A percentile compares a stretch with the other conserved stretches of the same genome.
phyloP scores from a whole-genome alignment of 1,139 yeast genomes.

The Blastobotrys petasosporus region DNA sequence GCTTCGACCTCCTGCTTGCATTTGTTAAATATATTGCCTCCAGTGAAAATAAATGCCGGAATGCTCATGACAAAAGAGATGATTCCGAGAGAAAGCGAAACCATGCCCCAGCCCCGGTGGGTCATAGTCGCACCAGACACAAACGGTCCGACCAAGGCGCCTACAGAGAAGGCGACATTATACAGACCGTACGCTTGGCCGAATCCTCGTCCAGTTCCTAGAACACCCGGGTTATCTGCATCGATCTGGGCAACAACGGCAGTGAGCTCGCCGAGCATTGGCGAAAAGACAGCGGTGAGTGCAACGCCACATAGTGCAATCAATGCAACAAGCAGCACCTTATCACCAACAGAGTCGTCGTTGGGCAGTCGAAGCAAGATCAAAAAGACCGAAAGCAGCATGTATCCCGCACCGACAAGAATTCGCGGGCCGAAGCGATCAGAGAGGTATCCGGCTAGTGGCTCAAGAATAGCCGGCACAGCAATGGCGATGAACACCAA shows the following conservation, averaged over 20 bases:
- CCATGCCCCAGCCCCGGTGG: constrained; percentile 27
- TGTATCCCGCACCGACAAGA: constrained; percentile 26
- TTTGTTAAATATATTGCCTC: constrained; percentile 20
- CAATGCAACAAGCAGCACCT: constrained; percentile 30
- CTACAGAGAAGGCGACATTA: constrained; percentile 33
- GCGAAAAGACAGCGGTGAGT: constrained; percentile 25
- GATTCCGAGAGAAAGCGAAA: constrained; percentile 26
- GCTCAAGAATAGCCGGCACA: constrained; percentile 31
- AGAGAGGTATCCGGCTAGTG: constrained; percentile 29
- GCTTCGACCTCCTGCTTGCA: not conserved
- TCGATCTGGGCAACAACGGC: constrained; percentile 27
- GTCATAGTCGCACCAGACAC: constrained; percentile 28
- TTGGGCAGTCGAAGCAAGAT: constrained; percentile 30
- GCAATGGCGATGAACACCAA: constrained; percentile 33
- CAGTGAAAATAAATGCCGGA: constrained; percentile 27
- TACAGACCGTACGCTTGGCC: constrained; percentile 36
- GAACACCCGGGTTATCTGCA: constrained; percentile 27
- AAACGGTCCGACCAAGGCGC: constrained; percentile 34
- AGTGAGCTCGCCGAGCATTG: constrained; percentile 32
- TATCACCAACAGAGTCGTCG: constrained; percentile 23
- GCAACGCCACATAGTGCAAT: constrained; percentile 28
- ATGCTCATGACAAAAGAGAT: constrained; percentile 22
- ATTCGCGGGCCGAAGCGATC: constrained; percentile 31
- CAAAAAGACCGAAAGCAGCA: constrained; percentile 25
- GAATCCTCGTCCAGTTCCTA: constrained; percentile 32